These are phyloP conservation scores for Arthrobotrys megalospora DNA, from an alignment of 2,329 filamentous ascomycete species.

Conservation along the genomic window DNA sequence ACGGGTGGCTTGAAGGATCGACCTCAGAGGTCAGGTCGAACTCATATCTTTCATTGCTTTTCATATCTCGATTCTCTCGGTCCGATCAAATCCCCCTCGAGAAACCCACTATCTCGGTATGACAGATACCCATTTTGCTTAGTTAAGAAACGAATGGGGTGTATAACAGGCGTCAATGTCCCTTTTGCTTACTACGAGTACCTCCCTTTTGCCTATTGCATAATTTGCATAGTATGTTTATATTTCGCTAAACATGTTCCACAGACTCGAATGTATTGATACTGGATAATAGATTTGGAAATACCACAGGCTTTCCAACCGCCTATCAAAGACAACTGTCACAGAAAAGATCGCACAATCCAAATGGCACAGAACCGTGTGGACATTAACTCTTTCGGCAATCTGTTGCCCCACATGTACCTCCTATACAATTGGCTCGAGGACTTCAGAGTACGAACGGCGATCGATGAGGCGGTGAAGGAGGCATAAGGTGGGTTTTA, in stretches of 20 bases:
- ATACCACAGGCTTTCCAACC: conserved; percentile 44
- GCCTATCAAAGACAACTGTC: conserved; percentile 3
- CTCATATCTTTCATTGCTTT: conserved; percentile 2
- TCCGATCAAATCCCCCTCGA: conserved; percentile 28
- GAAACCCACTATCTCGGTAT: conserved; percentile 41
- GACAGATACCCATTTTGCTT: conserved; percentile 34
- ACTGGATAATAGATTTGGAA: conserved; percentile 48
- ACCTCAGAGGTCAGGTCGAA: not conserved
- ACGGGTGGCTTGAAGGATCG: conserved; percentile 1
- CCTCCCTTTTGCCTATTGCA: conserved; percentile 37
- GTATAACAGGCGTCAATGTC: conserved; percentile 37
- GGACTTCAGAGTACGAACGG: not conserved
- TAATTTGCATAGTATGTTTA: conserved; percentile 25
- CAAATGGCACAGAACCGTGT: conserved; percentile 13
- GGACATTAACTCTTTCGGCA: conserved; percentile 24
- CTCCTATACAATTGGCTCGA: conserved; percentile 5
- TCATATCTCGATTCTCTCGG: conserved; percentile 24
- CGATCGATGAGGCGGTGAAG: not conserved
- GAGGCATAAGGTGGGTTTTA: conserved; percentile 18
- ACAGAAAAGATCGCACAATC: conserved; percentile 13
- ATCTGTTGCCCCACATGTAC: conserved; percentile 9
- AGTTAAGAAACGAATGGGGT: conserved; percentile 17
- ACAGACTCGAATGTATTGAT: conserved; percentile 49
- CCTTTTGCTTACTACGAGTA: conserved; percentile 27
- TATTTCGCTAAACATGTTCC: conserved; percentile 56